Conservation (phyloP, 2,329 filamentous ascomycete genomes). For the Colletotrichum sp. region DNA sequence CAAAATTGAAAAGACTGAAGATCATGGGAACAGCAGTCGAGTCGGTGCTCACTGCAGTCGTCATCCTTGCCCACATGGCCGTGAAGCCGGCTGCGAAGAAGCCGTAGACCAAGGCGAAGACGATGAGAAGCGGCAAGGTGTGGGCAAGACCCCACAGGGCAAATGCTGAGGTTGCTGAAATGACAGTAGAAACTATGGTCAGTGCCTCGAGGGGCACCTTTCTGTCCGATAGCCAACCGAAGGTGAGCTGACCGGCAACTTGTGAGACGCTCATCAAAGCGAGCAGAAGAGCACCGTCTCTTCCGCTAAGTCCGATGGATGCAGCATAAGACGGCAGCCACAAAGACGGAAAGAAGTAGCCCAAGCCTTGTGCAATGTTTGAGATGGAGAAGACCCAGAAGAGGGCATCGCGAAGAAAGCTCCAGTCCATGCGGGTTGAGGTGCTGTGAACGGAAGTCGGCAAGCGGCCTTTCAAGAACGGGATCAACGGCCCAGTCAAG, state of each 20-base stretch:
- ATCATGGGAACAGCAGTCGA: slow-evolving; percentile 23
- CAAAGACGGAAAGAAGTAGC: slow-evolving; percentile 60
- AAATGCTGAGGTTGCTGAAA: slow-evolving; percentile 52
- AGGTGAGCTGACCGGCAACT: slow-evolving; percentile 47
- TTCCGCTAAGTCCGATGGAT: slow-evolving; percentile 39
- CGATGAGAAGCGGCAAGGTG: slow-evolving; percentile 45
- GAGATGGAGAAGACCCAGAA: slow-evolving; percentile 46
- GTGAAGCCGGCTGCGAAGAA: slow-evolving; percentile 55
- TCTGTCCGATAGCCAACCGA: slow-evolving; percentile 51
- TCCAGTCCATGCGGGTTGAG: slow-evolving; percentile 26
- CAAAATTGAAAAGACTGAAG: slow-evolving; percentile 31
- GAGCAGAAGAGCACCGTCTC: slow-evolving; percentile 48
- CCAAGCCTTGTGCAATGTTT: slow-evolving; percentile 55
- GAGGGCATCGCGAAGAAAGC: slow-evolving; percentile 25
- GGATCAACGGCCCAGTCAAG: slow-evolving; percentile 42
- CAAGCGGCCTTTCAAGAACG: slow-evolving; percentile 44
- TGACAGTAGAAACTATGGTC: slow-evolving; percentile 42
- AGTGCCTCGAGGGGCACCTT: slow-evolving; percentile 49
- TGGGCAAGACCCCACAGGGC: slow-evolving; percentile 60
- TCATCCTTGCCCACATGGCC: slow-evolving; percentile 29
- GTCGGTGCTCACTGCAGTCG: slow-evolving; percentile 28
- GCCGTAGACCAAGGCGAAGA: slow-evolving; percentile 60
- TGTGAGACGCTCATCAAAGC: slow-evolving; percentile 51
- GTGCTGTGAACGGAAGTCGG: slow-evolving; percentile 37
- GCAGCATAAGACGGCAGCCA: slow-evolving; percentile 58